Base-by-base conservation (phyloP, 352 stramenopile species). In the Globisporangium paroecandrum region DNA sequence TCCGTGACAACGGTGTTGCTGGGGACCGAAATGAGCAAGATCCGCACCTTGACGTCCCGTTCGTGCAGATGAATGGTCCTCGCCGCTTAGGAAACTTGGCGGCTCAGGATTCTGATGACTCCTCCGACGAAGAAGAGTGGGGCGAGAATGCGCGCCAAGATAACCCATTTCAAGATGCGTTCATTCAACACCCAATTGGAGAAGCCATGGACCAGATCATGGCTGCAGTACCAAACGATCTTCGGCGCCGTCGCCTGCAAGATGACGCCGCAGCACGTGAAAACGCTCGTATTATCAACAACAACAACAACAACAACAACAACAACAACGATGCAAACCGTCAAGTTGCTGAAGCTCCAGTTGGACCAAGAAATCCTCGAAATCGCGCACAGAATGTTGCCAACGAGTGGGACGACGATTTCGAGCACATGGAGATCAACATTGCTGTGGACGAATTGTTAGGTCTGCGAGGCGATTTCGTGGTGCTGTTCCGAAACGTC, bases 381-480 rank as follows among this genome's bases (percentile, higher is more conserved):
- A 81, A 85, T 15, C 75, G 69, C n/a, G 65, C 59, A 18, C 75
- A 71, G 6, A 69, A 75, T 36, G 59, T 70, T 41, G 59, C 72
- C 0, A 86, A 81, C 55, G 81, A 83, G 25, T 94, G 88, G 84
- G 89, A 97, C 60, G 90, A 97, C 64, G 90, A 97, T 38, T 91
- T 96, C 55, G 86, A 96, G 32, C 85, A 97, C 72, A 94, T 97
- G 82, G 93, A 98, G 72, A 94, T 98, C 62, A 97, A 98, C 68
- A 94, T 99, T 43, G 95, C 97, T 0, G 88, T 99, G 73, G 97
- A 99, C 70, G 97, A 99, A 70, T 77, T 99, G 1, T 73, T 99
- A n/a, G 97, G 97, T 9, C 79, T 99, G 24, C 92, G 97, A 51
- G 97, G 97, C 3, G 96, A 98, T 34, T 76, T 98, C 47, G 76